Percentiles rank a stretch among this genome's conserved stretches.
Conservation (phyloP, 148 eudicot species). For the Camellia granthamiana region DNA sequence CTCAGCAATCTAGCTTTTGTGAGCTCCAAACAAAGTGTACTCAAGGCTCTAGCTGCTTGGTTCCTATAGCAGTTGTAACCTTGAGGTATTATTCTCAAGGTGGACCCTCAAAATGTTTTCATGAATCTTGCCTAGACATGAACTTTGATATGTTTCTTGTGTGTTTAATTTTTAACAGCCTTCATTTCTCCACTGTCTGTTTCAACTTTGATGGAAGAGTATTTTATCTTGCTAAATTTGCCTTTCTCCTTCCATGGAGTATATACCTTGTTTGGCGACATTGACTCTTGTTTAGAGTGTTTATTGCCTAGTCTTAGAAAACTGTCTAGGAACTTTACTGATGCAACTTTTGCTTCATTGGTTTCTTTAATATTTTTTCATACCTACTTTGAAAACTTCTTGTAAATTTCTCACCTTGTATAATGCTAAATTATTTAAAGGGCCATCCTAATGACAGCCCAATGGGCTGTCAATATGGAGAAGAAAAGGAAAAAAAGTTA, state of each 20-base stretch:
- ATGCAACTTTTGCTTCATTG: neutral
- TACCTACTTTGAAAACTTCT: neutral
- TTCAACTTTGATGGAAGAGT: neutral
- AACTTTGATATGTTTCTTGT: neutral
- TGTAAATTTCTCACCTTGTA: neutral
- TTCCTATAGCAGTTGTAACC: too few relatives aligned
- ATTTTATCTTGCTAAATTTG: neutral
- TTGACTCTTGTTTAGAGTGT: neutral
- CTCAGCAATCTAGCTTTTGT: too few relatives aligned
- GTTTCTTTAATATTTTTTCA: neutral
- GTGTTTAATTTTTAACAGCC: neutral
- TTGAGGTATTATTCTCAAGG: too few relatives aligned
- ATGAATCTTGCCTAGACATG: neutral
- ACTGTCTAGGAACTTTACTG: neutral
- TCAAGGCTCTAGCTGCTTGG: too few relatives aligned
- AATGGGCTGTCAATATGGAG: too few relatives aligned
- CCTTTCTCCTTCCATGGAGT: neutral
- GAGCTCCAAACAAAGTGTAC: too few relatives aligned
- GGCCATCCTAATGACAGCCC: too few relatives aligned
- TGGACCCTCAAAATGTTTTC: neutral
- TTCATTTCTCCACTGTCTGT: neutral
- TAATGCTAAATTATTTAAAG: neutral
- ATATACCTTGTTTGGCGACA: neutral
- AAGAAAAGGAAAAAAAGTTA: too few relatives aligned
- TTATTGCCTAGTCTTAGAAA: neutral